Percentiles rank a stretch among this genome's conserved stretches.
phyloP scores from a whole-genome alignment of 148 eudicot species.

The Bassia scoparia region DNA sequence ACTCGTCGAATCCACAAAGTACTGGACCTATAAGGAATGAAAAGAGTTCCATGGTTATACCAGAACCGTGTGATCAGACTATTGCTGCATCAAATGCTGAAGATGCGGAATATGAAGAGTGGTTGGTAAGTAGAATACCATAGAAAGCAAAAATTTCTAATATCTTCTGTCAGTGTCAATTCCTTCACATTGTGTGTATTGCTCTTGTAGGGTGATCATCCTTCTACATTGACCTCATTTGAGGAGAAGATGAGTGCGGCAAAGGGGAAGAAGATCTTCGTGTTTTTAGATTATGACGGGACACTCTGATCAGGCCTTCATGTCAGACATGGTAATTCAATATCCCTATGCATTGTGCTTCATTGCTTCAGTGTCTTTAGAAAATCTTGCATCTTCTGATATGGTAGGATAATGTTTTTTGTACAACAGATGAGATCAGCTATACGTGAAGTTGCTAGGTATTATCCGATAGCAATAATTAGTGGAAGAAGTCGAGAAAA shows the following conservation, averaged over 20 bases:
- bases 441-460: constrained; percentile 54
- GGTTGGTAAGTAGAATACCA: constrained; percentile 25
- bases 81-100: constrained; percentile 5
- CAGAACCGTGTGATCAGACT: constrained; percentile 33
- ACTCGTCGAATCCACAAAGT: constrained; percentile 19
- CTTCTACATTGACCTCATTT: constrained; percentile 63
- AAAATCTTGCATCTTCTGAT: not conserved
- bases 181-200: not conserved
- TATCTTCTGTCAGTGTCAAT: not conserved
- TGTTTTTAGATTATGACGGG: constrained; percentile 90
- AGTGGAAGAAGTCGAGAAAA: constrained; percentile 85
- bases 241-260: constrained; percentile 44
- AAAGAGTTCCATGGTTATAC: constrained; percentile 27
- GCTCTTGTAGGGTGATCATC: constrained; percentile 52
- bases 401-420: not conserved
- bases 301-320: constrained; percentile 81
- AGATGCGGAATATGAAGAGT: constrained; percentile 27
- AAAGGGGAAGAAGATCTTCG: constrained; percentile 58
- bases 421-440: constrained; percentile 80
- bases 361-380: not conserved
- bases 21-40: constrained; percentile 19
- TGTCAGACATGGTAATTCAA: constrained; percentile 58
- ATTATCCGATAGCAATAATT: constrained; percentile 81
- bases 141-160: not conserved
- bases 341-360: not conserved